These are phyloP conservation scores for Colletotrichum lupini DNA, from an alignment of 2,329 filamentous ascomycete genomes.

Conservation along the genomic window DNA sequence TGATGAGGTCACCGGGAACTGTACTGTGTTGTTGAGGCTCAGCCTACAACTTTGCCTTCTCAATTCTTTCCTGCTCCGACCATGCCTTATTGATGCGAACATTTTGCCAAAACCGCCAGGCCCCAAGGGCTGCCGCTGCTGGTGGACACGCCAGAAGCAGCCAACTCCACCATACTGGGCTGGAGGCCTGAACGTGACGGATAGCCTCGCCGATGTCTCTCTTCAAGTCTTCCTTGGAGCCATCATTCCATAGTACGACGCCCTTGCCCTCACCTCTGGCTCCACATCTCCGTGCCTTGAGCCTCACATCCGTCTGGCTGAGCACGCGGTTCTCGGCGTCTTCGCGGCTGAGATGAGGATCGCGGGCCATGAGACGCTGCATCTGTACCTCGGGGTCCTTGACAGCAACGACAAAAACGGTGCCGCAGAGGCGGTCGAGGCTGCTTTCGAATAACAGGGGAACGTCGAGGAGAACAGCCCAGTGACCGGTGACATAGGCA, in stretches of 20 bases:
- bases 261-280: conserved; percentile 73
- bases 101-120: conserved; percentile 81
- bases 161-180: conserved; percentile 88
- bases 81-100: conserved; percentile 76
- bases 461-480: conserved; percentile 93
- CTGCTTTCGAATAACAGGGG: conserved; percentile 91
- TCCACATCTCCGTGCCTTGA: conserved; percentile 83
- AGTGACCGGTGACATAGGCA: conserved; percentile 79
- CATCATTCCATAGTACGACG: conserved; percentile 92
- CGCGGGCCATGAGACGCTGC: conserved; percentile 77
- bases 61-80: conserved; percentile 67
- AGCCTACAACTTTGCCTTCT: conserved; percentile 54
- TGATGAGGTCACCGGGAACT: background rate
- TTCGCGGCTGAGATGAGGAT: conserved; percentile 81
- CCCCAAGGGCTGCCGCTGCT: conserved; percentile 73
- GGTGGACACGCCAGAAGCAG: conserved; percentile 77
- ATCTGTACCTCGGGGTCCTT: conserved; percentile 85
- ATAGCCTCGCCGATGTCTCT: conserved; percentile 75
- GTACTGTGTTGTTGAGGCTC: background rate
- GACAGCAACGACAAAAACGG: conserved; percentile 88
- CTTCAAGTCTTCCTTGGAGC: conserved; percentile 75
- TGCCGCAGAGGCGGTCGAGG: conserved; percentile 87
- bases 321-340: conserved; percentile 88
- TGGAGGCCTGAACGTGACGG: conserved; percentile 67
- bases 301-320: conserved; percentile 86